Base-by-base conservation (phyloP, 1,284 basidiomycete species). In the Trichosporon ovoides region DNA sequence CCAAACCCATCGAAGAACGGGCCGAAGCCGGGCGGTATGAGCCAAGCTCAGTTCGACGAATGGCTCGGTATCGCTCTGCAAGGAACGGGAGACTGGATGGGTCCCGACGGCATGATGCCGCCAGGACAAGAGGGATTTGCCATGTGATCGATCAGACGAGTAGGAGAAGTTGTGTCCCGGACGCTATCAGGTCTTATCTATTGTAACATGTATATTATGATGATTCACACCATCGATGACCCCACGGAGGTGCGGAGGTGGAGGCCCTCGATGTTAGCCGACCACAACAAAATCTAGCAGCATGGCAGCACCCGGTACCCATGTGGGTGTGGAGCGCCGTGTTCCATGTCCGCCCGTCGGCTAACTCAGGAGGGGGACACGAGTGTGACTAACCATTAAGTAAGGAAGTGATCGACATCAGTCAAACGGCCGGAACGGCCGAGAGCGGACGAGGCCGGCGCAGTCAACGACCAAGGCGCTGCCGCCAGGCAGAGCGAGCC, bases 31-130 rank as follows among this genome's bases (percentile, higher is more conserved):
- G 38, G 54, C 12, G 28, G 28, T 33, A 49, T 63, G 35, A 57
- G 52, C 33, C 61, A 61, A 40, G 58, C 57, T 19, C 55, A 64
- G 53, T 67, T 68, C 33, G 65, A 70, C 58, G 63, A 68, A 46
- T 66, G 67, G 64, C 57, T 67, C 37, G 62, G 62, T 16, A 59
- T 66, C 12, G 63, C 67, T 16, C 56, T 68, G 33, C 61, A 64
- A 52, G 62, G 62, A 24, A 55, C 57, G 22, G 53, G 57, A 7
- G 65, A 64, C 48, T 63, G 60, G 59, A 63, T 65, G 61, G 38
- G 43, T 2, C 35, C 50, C 16, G 43, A 48, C 43, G 43, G 43
- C 43, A 14, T 46, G 22, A 31, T 48, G 43, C 52, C 57, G 10
- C 52, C 55, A 10, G 58, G 59, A 1, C 52, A 51, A 22, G 46